Base-by-base conservation (phyloP, 345 rosid species). In the Murraya koenigii region DNA sequence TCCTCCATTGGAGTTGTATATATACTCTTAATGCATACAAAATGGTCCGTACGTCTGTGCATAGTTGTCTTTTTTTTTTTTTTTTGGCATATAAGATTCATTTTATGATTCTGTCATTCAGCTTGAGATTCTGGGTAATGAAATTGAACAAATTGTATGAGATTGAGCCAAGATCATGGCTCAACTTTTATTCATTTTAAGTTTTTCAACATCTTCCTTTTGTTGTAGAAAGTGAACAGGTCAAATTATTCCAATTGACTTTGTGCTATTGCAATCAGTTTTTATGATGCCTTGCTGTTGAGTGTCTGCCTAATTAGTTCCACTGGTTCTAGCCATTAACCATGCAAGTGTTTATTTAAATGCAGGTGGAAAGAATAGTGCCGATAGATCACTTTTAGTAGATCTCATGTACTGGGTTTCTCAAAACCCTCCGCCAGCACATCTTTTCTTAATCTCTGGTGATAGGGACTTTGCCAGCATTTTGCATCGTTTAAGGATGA, bases 361-460 rank as follows among this genome's bases (percentile, higher is more conserved):
- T 76, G 87, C 81, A 94, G 98, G 89, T 82, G 92, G 92, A 80
- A 94, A 91, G 82, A 92, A 89, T 83, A 92, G 94, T 85, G 90
- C 95, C 52, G 98, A 90, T 81, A 88, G 89, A 73, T 89, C 90
- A 49, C 89, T 94, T 67, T 89, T 92, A 1, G 79, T 89, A 7
- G 94, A 88, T 86, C 89, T 96, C 47, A 83, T 94, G 93, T 86
- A 32, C 39, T 96, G 97, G 99, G 90, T 87, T 62, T 81, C 93
- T n/a, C 90, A 85, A 52, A 91, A 94, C 81, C 99, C 97, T 74
- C 97, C 98, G 7, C 99, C 98, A 19, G 98, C 94, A 22, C 98
- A 96, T 85, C 83, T 94, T 65, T 92, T 96, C 75, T 72, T 94
- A 52, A 90, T 96, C 60, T 90, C 99, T 47, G 87, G 97, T 47